Conservation (phyloP, 257 asterid genomes). For the Parsonsia alboflavescens region DNA sequence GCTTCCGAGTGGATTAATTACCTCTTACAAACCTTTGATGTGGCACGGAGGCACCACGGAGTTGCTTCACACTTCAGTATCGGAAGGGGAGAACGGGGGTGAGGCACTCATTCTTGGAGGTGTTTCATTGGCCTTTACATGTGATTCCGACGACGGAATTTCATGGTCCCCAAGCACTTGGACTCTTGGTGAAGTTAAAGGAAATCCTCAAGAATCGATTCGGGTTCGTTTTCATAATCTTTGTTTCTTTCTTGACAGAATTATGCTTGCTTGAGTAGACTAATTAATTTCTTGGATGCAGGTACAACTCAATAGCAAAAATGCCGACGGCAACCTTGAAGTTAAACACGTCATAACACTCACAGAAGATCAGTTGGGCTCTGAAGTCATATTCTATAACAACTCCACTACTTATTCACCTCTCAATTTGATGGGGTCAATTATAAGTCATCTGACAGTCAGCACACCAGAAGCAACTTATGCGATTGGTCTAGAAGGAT, state of each 20-base stretch:
- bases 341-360: conserved; percentile 49
- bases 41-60: conserved; percentile 76
- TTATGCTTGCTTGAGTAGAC: no score
- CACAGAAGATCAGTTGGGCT: conserved; percentile 38
- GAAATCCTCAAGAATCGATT: conserved; percentile 48
- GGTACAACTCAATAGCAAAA: conserved; percentile 46
- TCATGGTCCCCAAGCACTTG: conserved; percentile 52
- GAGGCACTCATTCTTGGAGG: conserved; percentile 57
- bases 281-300: conserved; percentile 18
- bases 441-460: conserved; percentile 55
- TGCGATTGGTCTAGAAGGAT: conserved; percentile 61
- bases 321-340: conserved; percentile 25
- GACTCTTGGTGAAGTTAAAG: conserved; percentile 42
- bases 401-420: conserved; percentile 36
- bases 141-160: conserved; percentile 25
- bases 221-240: conserved; percentile 27
- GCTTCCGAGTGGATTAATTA: conserved; percentile 77
- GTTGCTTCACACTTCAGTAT: conserved; percentile 62
- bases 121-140: conserved; percentile 43
- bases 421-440: conserved; percentile 41
- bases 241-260: neutral
- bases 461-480: conserved; percentile 83
- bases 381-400: conserved; percentile 35
- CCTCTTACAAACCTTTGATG: conserved; percentile 70
- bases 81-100: conserved; percentile 25